A percentile compares a stretch with the other conserved stretches of the same genome.
Conservation (phyloP, 2,329 filamentous ascomycete genomes). For the Claviceps cyperi region DNA sequence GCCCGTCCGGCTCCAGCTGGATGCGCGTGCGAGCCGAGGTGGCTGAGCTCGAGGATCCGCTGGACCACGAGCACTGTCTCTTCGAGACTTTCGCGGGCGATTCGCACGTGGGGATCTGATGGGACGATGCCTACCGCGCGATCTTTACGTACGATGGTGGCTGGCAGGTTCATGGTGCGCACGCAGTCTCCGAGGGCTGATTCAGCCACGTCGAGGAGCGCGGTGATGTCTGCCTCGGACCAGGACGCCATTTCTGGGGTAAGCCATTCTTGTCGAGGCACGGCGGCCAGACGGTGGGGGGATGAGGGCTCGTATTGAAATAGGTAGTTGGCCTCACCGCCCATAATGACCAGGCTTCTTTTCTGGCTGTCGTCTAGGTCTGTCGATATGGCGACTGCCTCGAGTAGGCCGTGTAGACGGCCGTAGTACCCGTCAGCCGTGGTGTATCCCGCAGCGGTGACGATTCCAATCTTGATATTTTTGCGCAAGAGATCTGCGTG, state of each 20-base stretch:
- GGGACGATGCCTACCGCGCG: slow-evolving; percentile 70
- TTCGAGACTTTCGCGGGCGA: slow-evolving; percentile 79
- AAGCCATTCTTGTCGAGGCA: slow-evolving; percentile 54
- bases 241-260: slow-evolving; percentile 65
- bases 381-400: slow-evolving; percentile 51
- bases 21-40: slow-evolving; percentile 26
- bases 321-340: slow-evolving; percentile 90
- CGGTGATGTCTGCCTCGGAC: slow-evolving; percentile 61
- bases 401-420: slow-evolving; percentile 72
- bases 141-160: slow-evolving; percentile 72
- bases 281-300: slow-evolving; percentile 52
- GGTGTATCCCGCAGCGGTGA: slow-evolving; percentile 91
- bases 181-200: slow-evolving; percentile 70
- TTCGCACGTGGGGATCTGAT: slow-evolving; percentile 42
- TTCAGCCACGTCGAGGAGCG: slow-evolving; percentile 82
- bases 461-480: slow-evolving; percentile 79
- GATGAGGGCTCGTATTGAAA: slow-evolving; percentile 60
- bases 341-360: slow-evolving; percentile 76
- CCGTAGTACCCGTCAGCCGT: slow-evolving; percentile 75
- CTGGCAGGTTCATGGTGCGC: slow-evolving; percentile 63
- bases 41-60: slow-evolving; percentile 75
- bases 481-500: slow-evolving; percentile 52
- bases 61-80: slow-evolving; percentile 93
- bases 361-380: slow-evolving; percentile 52
- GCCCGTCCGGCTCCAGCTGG: slow-evolving; percentile 9